These are phyloP conservation scores for Bonnemaisonia californica DNA, from an alignment of 31 red algal genomes.

Conservation along the genomic window DNA sequence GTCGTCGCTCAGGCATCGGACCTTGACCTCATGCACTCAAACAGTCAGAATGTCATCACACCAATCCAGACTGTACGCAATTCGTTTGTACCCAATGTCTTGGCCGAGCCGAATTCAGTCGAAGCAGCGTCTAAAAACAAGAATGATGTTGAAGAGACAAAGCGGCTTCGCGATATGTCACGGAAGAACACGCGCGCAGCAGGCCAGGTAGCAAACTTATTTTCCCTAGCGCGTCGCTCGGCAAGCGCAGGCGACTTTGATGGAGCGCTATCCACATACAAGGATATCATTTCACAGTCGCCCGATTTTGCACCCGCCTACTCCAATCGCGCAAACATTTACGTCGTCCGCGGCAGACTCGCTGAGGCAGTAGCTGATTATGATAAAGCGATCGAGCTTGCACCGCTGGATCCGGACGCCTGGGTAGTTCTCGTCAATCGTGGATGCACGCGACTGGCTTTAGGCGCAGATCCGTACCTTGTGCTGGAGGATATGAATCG, in stretches of 20 bases:
- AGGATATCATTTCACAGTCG: conserved; percentile 35
- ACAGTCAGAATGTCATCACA: too few species aligned
- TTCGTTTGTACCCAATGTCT: too few species aligned
- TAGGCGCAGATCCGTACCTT: conserved; percentile 22
- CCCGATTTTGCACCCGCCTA: conserved; percentile 79
- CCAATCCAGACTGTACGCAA: too few species aligned
- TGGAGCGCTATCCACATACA: conserved; percentile 53
- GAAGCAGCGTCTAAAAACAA: too few species aligned
- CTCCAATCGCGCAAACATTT: conserved; percentile 83
- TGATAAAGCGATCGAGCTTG: conserved; percentile 62
- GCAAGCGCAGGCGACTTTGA: conserved; percentile 59
- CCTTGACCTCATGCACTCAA: too few species aligned
- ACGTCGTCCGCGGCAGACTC: conserved; percentile 39
- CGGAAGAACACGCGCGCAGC: conserved; percentile 36
- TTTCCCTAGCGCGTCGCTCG: conserved; percentile 38
- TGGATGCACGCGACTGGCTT: conserved; percentile 45
- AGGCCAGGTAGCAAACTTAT: conserved; percentile 19
- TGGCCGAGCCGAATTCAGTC: too few species aligned
- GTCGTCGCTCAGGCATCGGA: too few species aligned
- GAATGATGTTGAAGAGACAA: neutral
- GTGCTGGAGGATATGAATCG: conserved; percentile 68
- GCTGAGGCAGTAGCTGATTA: conserved; percentile 68
- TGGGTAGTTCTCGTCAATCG: conserved; percentile 92
- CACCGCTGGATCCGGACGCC: conserved; percentile 71
- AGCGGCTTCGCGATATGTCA: conserved; percentile 28